phyloP scores from a whole-genome alignment of 345 rosid genomes.

The Combretum micranthum region DNA sequence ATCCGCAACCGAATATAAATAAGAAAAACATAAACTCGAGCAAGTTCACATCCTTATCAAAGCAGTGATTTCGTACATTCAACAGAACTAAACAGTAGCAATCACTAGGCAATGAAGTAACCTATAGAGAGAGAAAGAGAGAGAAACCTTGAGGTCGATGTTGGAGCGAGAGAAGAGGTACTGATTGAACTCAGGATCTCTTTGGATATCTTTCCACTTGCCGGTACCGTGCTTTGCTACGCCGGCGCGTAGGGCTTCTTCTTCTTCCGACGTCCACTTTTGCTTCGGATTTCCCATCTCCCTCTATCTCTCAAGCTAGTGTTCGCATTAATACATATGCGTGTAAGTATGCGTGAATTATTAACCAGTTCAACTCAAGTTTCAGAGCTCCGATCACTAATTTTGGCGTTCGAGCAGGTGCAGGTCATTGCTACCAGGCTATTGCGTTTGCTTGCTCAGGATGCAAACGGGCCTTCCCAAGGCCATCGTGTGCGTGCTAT shows the following conservation, averaged over 20 bases:
- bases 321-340: background rate
- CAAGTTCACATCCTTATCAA: background rate
- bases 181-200: constrained; percentile 58
- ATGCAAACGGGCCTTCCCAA: no score
- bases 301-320: background rate
- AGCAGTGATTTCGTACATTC: background rate
- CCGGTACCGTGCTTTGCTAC: constrained; percentile 67
- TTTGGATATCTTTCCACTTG: constrained; percentile 61
- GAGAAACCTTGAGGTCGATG: constrained; percentile 68
- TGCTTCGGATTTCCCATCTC: constrained; percentile 63
- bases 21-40: no score
- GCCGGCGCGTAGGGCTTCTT: constrained; percentile 64
- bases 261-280: constrained; percentile 75
- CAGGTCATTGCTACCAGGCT: no score
- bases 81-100: background rate
- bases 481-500: no score
- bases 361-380: background rate
- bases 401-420: no score
- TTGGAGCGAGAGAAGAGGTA: constrained; percentile 56
- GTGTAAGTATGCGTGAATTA: background rate
- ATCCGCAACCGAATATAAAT: no score
- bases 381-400: background rate
- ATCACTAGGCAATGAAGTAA: background rate
- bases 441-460: no score
- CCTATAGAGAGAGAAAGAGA: background rate